These are phyloP conservation scores for Penicillium cinerascens DNA, from an alignment of 495 filamentous ascomycete genomes.

Conservation along the genomic window DNA sequence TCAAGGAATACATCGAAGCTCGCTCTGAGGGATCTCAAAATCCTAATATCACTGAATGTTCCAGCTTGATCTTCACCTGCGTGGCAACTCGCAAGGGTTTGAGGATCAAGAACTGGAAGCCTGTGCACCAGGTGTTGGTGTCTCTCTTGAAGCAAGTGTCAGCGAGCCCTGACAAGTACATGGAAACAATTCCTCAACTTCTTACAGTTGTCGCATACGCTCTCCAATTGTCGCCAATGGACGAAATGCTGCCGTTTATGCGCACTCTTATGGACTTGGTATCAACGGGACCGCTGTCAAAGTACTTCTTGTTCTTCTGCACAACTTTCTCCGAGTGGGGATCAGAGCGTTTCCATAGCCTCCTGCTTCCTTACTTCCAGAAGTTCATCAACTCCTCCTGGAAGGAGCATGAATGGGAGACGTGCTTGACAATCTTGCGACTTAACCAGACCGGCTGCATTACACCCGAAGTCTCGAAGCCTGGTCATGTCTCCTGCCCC, in stretches of 20 bases:
- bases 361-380: conserved; percentile 78
- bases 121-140: conserved; percentile 55
- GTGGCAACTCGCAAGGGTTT: conserved; percentile 73
- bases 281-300: conserved; percentile 56
- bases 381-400: conserved; percentile 75
- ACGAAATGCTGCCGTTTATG: conserved; percentile 67
- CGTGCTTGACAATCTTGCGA: conserved; percentile 66
- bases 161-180: conserved; percentile 35
- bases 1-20: conserved; percentile 49
- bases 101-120: conserved; percentile 69
- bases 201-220: conserved; percentile 62
- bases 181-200: conserved; percentile 52
- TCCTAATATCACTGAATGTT: conserved; percentile 48
- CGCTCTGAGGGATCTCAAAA: conserved; percentile 29
- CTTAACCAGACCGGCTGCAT: conserved; percentile 55
- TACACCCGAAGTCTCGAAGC: conserved; percentile 40
- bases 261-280: conserved; percentile 60
- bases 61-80: conserved; percentile 62
- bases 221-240: conserved; percentile 74
- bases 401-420: conserved; percentile 61
- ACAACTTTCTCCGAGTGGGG: conserved; percentile 71
- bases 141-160: conserved; percentile 49
- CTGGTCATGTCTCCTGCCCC: conserved; percentile 58
- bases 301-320: conserved; percentile 79
- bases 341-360: conserved; percentile 67